These are phyloP conservation scores for Lactarius deliciosus DNA, from an alignment of 768 basidiomycete genomes.

Conservation along the genomic window DNA sequence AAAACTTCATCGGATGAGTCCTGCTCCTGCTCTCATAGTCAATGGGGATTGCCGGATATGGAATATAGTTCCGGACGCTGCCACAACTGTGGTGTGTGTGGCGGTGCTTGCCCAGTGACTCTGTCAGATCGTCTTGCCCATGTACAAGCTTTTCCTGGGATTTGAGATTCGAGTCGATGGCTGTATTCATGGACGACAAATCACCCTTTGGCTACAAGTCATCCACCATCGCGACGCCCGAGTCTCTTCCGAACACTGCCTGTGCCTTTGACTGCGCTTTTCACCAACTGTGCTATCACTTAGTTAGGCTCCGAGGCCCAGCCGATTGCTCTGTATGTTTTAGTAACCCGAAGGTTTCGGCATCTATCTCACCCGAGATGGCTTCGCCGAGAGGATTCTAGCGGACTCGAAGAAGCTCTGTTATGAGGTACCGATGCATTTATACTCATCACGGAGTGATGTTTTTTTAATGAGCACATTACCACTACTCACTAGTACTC, in stretches of 20 bases:
- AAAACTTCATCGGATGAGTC: conserved; percentile 21
- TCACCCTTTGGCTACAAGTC: conserved; percentile 1
- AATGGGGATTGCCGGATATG: conserved; percentile 5
- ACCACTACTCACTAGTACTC: background rate
- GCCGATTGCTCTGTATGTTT: conserved; percentile 11
- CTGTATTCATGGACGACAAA: conserved; percentile 3
- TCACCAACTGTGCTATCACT: conserved; percentile 5
- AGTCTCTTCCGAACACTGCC: conserved; percentile 20
- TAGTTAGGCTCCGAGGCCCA: conserved; percentile 16
- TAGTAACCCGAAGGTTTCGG: conserved; percentile 11
- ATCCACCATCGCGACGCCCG: background rate
- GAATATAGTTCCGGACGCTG: conserved; percentile 12
- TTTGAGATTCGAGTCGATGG: conserved; percentile 15
- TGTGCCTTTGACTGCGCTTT: conserved; percentile 16
- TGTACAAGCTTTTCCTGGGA: conserved; percentile 8
- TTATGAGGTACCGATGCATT: conserved; percentile 18
- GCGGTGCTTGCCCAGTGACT: background rate
- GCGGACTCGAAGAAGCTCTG: conserved; percentile 15
- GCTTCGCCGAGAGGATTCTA: conserved; percentile 14
- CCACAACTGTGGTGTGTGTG: conserved; percentile 3
- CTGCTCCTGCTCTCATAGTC: background rate
- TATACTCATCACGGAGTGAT: conserved; percentile 17
- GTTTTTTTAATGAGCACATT: background rate
- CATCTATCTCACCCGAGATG: conserved; percentile 21
- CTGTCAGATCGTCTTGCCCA: background rate